Percentiles rank a stretch among this genome's conserved stretches.
Conservation (phyloP, 768 basidiomycete genomes). For the Arthromyces matolae region DNA sequence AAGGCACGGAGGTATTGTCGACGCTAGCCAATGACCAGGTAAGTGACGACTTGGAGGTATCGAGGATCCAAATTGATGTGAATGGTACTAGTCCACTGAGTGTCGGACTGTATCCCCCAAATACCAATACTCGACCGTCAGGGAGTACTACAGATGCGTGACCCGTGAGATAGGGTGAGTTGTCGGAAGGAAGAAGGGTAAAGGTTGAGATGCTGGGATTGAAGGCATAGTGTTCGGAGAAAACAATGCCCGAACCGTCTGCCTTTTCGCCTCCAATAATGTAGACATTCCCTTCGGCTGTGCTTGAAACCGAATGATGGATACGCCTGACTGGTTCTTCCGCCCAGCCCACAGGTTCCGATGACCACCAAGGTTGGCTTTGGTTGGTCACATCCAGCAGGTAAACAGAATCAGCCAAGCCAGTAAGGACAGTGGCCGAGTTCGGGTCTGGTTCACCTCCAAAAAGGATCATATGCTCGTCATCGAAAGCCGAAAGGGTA, state of each 20-base stretch:
- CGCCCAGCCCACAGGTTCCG: constrained; percentile 51
- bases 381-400: constrained; percentile 44
- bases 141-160: constrained; percentile 68
- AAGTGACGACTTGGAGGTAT: constrained; percentile 45
- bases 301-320: constrained; percentile 62
- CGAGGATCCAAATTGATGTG: constrained; percentile 56
- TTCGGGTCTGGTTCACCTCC: constrained; percentile 73
- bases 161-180: constrained; percentile 65
- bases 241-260: constrained; percentile 69
- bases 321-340: constrained; percentile 71
- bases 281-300: constrained; percentile 50
- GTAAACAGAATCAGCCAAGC: constrained; percentile 58
- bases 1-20: constrained; percentile 39
- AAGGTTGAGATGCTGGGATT: constrained; percentile 49
- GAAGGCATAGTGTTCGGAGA: constrained; percentile 66
- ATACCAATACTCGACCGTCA: constrained; percentile 65
- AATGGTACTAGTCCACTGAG: constrained; percentile 49
- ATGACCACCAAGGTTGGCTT: constrained; percentile 40
- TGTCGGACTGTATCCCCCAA: constrained; percentile 67
- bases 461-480: constrained; percentile 55
- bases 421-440: constrained; percentile 47
- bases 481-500: constrained; percentile 64
- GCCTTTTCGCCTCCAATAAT: constrained; percentile 77
- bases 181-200: constrained; percentile 46
- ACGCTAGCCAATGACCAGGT: constrained; percentile 50